Percentiles rank a stretch among this genome's conserved stretches.
phyloP scores from a whole-genome alignment of 2,329 filamentous ascomycete species.

The Hymenoscyphus linearis region DNA sequence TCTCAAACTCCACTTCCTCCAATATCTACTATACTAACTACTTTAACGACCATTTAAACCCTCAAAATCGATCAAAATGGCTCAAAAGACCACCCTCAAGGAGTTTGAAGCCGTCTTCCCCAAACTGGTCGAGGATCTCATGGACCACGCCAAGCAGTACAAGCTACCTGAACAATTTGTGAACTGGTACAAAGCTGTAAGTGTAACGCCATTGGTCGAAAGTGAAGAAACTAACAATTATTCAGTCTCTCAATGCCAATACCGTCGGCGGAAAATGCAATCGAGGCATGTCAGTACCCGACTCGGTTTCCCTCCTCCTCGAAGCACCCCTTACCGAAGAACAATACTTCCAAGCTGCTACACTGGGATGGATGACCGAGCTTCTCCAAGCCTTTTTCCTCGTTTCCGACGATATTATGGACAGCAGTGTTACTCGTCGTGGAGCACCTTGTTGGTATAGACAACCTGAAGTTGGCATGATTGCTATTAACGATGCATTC shows the following conservation, averaged over 20 bases:
- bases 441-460: slow-evolving; percentile 97
- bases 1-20: background rate
- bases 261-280: slow-evolving; percentile 95
- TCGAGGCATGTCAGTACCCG: slow-evolving; percentile 94
- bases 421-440: slow-evolving; percentile 87
- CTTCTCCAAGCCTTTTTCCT: slow-evolving; percentile 98
- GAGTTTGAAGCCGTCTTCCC: slow-evolving; percentile 91
- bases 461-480: slow-evolving; percentile 81
- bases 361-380: slow-evolving; percentile 96
- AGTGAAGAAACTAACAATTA: slow-evolving; percentile 1
- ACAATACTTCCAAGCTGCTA: slow-evolving; percentile 83
- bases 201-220: slow-evolving; percentile 1
- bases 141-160: slow-evolving; percentile 73
- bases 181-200: slow-evolving; percentile 67
- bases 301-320: slow-evolving; percentile 79
- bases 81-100: slow-evolving; percentile 69
- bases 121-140: slow-evolving; percentile 74
- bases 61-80: slow-evolving; percentile 40
- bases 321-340: slow-evolving; percentile 65
- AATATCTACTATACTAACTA: slow-evolving; percentile 1
- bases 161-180: slow-evolving; percentile 76
- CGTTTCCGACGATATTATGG: slow-evolving; percentile 98
- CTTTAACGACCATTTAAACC: slow-evolving; percentile 4
- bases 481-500: slow-evolving; percentile 98
- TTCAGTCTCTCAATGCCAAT: slow-evolving; percentile 76